phyloP scores from a whole-genome alignment of 305 asterid species.

The Fraxinus velutina region DNA sequence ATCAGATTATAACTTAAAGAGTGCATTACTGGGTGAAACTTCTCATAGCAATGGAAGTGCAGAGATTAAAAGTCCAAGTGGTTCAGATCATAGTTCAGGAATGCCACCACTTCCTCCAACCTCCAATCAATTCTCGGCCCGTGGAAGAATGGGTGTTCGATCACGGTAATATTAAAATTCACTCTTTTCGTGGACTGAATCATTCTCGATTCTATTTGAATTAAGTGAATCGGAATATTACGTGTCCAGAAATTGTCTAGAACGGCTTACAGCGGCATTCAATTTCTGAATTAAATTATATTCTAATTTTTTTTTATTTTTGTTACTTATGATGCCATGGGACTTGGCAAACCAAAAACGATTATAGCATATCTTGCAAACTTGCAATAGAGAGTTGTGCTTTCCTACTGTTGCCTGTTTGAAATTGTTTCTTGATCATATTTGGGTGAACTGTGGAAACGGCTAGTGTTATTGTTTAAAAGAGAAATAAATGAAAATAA shows the following conservation, averaged over 20 bases:
- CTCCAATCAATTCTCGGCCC: slow-evolving; percentile 82
- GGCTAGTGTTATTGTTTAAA: neutral
- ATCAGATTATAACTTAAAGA: slow-evolving; percentile 63
- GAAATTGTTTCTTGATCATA: slow-evolving; percentile 3
- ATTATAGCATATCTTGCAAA: neutral
- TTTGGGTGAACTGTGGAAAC: neutral
- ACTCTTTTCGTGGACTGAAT: neutral
- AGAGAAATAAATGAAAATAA: neutral
- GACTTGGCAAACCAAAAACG: neutral
- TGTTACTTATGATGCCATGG: neutral
- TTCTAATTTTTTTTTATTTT: neutral
- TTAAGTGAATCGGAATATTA: neutral
- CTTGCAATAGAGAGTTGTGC: neutral
- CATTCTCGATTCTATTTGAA: neutral
- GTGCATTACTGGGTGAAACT: slow-evolving; percentile 60
- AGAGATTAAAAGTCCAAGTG: slow-evolving; percentile 55
- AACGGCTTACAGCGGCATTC: neutral
- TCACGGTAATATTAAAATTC: slow-evolving; percentile 52
- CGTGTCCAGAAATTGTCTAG: neutral
- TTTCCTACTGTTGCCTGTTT: slow-evolving; percentile 16
- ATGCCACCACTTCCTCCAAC: slow-evolving; percentile 95
- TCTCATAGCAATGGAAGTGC: slow-evolving; percentile 52
- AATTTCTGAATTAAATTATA: neutral
- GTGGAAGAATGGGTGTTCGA: slow-evolving; percentile 78
- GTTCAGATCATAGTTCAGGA: slow-evolving; percentile 58